These are phyloP conservation scores for Camellia oleifera DNA, from an alignment of 179 eudicot genomes.

Conservation along the genomic window DNA sequence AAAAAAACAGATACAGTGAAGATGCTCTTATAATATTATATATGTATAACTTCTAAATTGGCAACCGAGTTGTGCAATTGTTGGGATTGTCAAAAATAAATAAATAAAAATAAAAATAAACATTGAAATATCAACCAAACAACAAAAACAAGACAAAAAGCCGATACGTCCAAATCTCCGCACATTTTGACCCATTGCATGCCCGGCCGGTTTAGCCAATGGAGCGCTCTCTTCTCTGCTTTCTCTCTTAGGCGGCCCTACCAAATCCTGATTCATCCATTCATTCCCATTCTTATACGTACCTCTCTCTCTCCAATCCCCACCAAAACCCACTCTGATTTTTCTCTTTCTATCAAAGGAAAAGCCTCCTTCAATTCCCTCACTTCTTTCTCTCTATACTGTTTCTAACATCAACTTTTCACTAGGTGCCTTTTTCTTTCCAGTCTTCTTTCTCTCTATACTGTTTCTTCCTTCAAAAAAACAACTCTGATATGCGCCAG, in stretches of 20 bases:
- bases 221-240: neutral
- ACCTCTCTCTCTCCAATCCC: neutral
- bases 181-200: neutral
- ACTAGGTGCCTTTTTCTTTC: neutral
- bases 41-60: too few species aligned
- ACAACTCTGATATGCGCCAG: neutral
- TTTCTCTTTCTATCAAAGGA: neutral
- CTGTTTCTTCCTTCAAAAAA: neutral
- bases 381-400: neutral
- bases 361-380: slow-evolving; percentile 5
- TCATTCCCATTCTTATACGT: neutral
- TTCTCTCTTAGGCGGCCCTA: neutral
- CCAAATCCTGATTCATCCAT: neutral
- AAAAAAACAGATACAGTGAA: too few species aligned
- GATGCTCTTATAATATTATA: too few species aligned
- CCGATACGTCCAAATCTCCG: neutral
- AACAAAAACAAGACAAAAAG: neutral
- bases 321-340: neutral
- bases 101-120: neutral
- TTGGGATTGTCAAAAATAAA: neutral
- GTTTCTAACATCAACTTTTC: neutral
- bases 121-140: neutral
- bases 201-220: slow-evolving; percentile 8
- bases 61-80: neutral
- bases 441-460: neutral